These are phyloP conservation scores for Pleurozium schreberi DNA, from an alignment of 225 moss, liverwort and hornwort species.

Conservation along the genomic window DNA sequence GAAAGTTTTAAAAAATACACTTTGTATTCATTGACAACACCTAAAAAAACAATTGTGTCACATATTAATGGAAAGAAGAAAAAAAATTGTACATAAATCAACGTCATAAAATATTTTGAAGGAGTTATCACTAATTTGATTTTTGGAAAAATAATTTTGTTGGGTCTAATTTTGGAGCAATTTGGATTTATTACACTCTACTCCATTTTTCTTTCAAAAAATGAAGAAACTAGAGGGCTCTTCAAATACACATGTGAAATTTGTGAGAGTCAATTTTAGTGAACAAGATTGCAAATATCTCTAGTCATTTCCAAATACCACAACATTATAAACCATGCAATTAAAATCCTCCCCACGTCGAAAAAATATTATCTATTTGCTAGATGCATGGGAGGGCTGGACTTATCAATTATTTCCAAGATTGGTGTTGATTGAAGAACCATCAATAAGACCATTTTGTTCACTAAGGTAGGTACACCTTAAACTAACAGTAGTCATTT, in stretches of 20 bases:
- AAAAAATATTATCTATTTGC: too few relatives aligned
- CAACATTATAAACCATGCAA: too few relatives aligned
- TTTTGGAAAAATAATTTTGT: not conserved
- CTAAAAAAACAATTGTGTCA: not conserved
- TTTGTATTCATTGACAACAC: not conserved
- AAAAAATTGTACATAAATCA: not conserved
- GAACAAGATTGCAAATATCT: not conserved
- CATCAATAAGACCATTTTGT: too few relatives aligned
- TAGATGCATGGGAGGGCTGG: too few relatives aligned
- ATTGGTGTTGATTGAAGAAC: too few relatives aligned
- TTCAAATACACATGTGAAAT: not conserved
- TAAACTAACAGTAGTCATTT: too few relatives aligned
- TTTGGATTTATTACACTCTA: fast-evolving
- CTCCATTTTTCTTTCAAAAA: not conserved
- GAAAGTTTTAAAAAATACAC: not conserved
- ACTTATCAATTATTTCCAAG: too few relatives aligned
- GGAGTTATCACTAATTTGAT: not conserved
- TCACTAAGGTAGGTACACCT: too few relatives aligned
- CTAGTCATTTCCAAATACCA: too few relatives aligned
- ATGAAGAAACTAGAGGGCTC: not conserved
- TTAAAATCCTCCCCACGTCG: too few relatives aligned
- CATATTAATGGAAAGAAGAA: not conserved
- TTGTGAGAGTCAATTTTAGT: not conserved
- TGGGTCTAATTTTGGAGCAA: not conserved
- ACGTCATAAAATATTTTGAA: not conserved